Percentiles rank a stretch among this genome's conserved stretches.
Evolutionary conservation across 352 stramenopile genomes (phyloP).

Genomic region (Thalassiosira mediterranea): DNA sequence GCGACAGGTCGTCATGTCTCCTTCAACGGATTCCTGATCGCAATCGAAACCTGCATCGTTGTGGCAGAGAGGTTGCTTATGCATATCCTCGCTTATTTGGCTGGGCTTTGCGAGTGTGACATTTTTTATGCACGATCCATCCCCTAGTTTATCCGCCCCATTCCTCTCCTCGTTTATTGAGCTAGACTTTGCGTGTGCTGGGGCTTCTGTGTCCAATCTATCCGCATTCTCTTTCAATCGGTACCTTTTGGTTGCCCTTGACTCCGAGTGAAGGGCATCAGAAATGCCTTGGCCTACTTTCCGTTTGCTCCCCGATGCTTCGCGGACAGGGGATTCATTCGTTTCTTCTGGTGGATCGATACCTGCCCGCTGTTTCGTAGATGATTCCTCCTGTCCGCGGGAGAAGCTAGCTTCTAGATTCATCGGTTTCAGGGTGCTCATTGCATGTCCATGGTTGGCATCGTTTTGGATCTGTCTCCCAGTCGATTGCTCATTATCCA

Average conservation of each 20-base stretch:
- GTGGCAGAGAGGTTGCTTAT: constrained; percentile 7
- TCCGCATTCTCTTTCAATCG: constrained; percentile 2
- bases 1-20: constrained; percentile 15
- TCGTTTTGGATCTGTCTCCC: background rate
- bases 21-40: constrained; percentile 3
- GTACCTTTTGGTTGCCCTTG: constrained; percentile 8
- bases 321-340: background rate
- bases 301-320: constrained; percentile 12
- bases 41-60: constrained; percentile 16
- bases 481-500: background rate
- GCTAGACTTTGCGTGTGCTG: too few relatives aligned
- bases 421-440: constrained; percentile 27
- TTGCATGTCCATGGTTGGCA: background rate
- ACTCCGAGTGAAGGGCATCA: background rate
- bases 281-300: constrained; percentile 4
- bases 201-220: background rate
- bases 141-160: too few relatives aligned
- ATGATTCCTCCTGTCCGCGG: background rate
- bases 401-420: constrained; percentile 30
- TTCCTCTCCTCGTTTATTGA: too few relatives aligned
- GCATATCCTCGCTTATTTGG: background rate
- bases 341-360: constrained; percentile 48
- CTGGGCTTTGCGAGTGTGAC: background rate
- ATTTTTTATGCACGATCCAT: too few relatives aligned
- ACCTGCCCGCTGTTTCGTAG: background rate